phyloP scores from a whole-genome alignment of 306 rosid species.

The Casuarina equisetifolia region DNA sequence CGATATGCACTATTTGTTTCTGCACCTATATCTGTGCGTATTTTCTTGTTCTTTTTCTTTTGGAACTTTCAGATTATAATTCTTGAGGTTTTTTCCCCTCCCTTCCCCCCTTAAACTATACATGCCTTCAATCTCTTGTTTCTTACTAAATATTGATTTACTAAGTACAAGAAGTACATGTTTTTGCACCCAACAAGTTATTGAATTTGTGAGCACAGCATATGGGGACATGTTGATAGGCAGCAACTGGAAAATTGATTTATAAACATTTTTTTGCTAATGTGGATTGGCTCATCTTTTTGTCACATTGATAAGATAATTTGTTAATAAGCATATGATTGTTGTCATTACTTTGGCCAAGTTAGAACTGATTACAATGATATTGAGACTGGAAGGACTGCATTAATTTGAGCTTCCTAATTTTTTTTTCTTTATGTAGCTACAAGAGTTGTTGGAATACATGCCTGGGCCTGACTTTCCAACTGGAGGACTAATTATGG shows the following conservation, averaged over 20 bases:
- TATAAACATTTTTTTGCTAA: not conserved
- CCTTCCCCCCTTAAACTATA: not conserved
- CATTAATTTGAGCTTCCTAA: not conserved
- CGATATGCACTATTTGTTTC: too few relatives aligned
- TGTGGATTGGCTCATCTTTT: not conserved
- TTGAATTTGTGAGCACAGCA: not conserved
- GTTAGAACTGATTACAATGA: slow-evolving; percentile 1
- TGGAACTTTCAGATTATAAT: not conserved
- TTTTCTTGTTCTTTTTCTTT: not conserved
- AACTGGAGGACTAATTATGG: slow-evolving; percentile 98
- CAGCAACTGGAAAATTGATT: not conserved
- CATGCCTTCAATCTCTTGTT: not conserved
- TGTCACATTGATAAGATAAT: not conserved
- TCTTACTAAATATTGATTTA: not conserved
- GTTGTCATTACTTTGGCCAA: not conserved
- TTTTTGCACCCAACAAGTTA: not conserved
- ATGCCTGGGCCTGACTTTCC: slow-evolving; percentile 99
- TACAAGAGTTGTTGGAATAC: slow-evolving; percentile 97
- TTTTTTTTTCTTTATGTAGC: slow-evolving; percentile 47
- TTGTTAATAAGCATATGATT: not conserved
- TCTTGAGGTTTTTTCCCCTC: not conserved
- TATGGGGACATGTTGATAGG: not conserved
- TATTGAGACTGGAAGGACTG: not conserved
- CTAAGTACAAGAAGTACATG: not conserved
- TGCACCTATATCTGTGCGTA: not conserved